These are phyloP conservation scores for Cercospora brassicicola DNA, from an alignment of 2,329 filamentous ascomycete genomes.

Conservation along the genomic window DNA sequence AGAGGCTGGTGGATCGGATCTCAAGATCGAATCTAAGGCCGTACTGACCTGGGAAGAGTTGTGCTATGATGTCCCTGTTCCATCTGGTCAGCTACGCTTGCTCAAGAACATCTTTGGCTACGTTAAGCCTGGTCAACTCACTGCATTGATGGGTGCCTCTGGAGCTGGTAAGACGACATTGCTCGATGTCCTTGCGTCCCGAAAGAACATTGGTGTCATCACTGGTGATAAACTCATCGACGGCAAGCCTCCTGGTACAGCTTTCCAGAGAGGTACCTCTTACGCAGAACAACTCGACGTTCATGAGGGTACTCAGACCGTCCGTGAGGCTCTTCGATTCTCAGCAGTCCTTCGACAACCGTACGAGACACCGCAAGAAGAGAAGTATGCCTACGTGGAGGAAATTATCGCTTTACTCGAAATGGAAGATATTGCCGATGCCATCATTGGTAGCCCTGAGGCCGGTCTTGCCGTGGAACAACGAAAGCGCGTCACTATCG, in stretches of 20 bases:
- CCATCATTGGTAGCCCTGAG: slow-evolving; percentile 63
- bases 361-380: slow-evolving; percentile 55
- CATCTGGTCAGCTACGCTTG: slow-evolving; percentile 47
- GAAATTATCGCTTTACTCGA: slow-evolving; percentile 65
- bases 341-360: slow-evolving; percentile 65
- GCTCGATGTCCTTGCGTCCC: slow-evolving; percentile 69
- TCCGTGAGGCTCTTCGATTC: slow-evolving; percentile 67
- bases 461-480: slow-evolving; percentile 65
- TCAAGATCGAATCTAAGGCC: slow-evolving; percentile 56
- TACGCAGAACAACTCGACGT: slow-evolving; percentile 68
- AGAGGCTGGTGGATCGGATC: slow-evolving; percentile 46
- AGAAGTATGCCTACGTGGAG: slow-evolving; percentile 67
- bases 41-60: slow-evolving; percentile 57
- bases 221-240: slow-evolving; percentile 64
- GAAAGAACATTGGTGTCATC: slow-evolving; percentile 66
- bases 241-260: slow-evolving; percentile 53
- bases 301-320: slow-evolving; percentile 62
- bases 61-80: slow-evolving; percentile 52
- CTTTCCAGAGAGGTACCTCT: slow-evolving; percentile 64
- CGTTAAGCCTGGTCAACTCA: slow-evolving; percentile 52
- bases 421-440: slow-evolving; percentile 66
- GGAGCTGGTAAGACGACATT: slow-evolving; percentile 85
- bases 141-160: slow-evolving; percentile 55
- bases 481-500: slow-evolving; percentile 66
- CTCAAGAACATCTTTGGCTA: slow-evolving; percentile 52